Conservation (phyloP, 2,329 filamentous ascomycete genomes). For the Sporothrix globosa region DNA sequence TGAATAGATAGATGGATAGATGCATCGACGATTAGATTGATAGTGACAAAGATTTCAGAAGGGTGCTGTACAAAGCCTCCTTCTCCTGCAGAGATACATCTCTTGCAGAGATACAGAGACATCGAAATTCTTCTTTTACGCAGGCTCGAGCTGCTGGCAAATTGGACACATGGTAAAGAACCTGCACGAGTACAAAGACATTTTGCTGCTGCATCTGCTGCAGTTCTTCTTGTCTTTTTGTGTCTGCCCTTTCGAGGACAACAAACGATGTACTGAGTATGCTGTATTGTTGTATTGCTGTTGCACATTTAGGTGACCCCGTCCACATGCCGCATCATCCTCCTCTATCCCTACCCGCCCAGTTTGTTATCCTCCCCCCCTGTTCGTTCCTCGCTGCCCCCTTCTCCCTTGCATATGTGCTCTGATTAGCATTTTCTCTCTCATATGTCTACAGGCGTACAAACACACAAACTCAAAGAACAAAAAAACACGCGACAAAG, state of each 20-base stretch:
- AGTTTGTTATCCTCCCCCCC: not conserved
- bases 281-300: not conserved
- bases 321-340: not conserved
- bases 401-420: not conserved
- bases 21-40: no score
- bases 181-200: not conserved
- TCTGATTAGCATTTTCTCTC: conserved; percentile 11
- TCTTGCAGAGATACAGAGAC: no score
- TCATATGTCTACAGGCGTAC: not conserved
- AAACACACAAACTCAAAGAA: not conserved
- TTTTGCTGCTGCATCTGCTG: no score
- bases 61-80: no score
- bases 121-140: no score
- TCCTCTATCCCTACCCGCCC: not conserved
- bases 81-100: no score
- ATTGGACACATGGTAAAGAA: not conserved
- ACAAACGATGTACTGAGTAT: not conserved
- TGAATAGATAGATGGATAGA: no score
- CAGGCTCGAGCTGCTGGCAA: not conserved
- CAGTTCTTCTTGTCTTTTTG: not conserved
- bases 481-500: not conserved
- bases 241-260: not conserved
- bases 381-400: not conserved
- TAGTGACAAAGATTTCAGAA: no score
- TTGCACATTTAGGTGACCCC: not conserved